phyloP scores from a whole-genome alignment of 768 basidiomycete genomes.

The Lentinula sp. region DNA sequence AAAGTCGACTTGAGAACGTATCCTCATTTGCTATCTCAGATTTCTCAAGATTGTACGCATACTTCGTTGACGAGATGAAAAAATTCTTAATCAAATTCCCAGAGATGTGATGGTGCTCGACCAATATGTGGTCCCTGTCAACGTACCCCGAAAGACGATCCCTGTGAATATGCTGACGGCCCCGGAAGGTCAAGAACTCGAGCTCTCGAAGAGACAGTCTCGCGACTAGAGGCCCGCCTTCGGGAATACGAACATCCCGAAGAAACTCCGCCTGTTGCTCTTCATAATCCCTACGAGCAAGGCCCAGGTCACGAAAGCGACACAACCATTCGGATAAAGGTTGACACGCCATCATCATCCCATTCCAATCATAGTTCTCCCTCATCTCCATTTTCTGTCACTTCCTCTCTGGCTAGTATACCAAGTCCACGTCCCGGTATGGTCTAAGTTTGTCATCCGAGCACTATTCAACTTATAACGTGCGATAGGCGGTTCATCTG shows the following conservation, averaged over 20 bases:
- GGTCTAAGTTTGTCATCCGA: slow-evolving; percentile 1
- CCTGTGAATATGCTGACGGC: slow-evolving; percentile 69
- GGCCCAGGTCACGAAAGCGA: background rate
- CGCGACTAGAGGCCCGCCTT: slow-evolving; percentile 49
- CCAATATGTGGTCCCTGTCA: slow-evolving; percentile 63
- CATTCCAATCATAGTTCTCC: background rate
- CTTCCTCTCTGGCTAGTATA: slow-evolving; percentile 14
- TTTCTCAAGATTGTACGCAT: slow-evolving; percentile 43
- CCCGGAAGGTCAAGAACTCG: slow-evolving; percentile 54
- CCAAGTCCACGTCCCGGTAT: slow-evolving; percentile 44
- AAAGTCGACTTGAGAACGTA: background rate
- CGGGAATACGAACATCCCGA: slow-evolving; percentile 52
- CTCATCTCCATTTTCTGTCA: slow-evolving; percentile 4
- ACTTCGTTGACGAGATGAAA: background rate
- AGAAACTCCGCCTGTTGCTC: slow-evolving; percentile 38
- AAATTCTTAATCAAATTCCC: background rate
- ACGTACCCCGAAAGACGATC: slow-evolving; percentile 52
- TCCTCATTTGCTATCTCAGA: slow-evolving; percentile 18
- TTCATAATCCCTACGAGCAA: slow-evolving; percentile 43
- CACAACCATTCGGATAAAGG: slow-evolving; percentile 14
- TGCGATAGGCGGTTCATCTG: slow-evolving; percentile 20
- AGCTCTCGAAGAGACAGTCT: slow-evolving; percentile 53
- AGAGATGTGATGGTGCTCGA: slow-evolving; percentile 65
- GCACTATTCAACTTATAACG: background rate
- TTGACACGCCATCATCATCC: background rate